Evolutionary conservation across 108 stramenopile species (phyloP), one percentile per base, ranked within the genome.

Genomic region (Discostella pseudostelligera): DNA sequence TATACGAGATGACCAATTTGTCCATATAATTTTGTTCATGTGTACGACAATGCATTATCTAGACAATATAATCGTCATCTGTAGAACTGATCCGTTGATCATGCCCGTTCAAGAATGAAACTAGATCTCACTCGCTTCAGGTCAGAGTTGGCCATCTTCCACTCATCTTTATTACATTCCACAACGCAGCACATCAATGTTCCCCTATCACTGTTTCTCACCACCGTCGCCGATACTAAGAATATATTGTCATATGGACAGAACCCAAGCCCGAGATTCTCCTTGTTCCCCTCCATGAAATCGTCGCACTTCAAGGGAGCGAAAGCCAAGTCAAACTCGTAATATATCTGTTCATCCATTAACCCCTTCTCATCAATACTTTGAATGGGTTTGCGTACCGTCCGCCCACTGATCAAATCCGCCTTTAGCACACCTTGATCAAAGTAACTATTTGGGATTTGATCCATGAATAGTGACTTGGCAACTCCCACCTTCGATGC

Each of bases 291-390:
- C 58, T 80, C 73, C 35, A 51, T 64, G 29, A 69, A 67, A 26
- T 67, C 59, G 2, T 64, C 74, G 57, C 90, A 92, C 12, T 81
- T 73, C 10, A 78, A 47, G 5, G 90, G 90, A 24, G 88, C 89
- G 39, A 83, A 73, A 20, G 87, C 90, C 74, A 88, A 62, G 58
- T 92, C 90, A 56, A 87, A 92, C 54, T 92, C 90, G 58, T 85
- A 91, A 55, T 82, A 92, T 29, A 60, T 61, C 49, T 83, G 76
- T 12, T 57, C 71, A 16, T 84, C 83, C 25, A 58, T 44, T 22
- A 72, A 53, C 12, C 35, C 67, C 24, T 47, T 46, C 21, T 59
- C 74, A 16, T 39, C 29, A 13, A 25, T 35, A 29, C 56, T 62
- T 16, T 61, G 21, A 19, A 72, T 67, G 8, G 68, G 66, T 74